Evolutionary conservation across 495 filamentous ascomycete species (phyloP).

Genomic region (Rostrohypoxylon terebratum): DNA sequence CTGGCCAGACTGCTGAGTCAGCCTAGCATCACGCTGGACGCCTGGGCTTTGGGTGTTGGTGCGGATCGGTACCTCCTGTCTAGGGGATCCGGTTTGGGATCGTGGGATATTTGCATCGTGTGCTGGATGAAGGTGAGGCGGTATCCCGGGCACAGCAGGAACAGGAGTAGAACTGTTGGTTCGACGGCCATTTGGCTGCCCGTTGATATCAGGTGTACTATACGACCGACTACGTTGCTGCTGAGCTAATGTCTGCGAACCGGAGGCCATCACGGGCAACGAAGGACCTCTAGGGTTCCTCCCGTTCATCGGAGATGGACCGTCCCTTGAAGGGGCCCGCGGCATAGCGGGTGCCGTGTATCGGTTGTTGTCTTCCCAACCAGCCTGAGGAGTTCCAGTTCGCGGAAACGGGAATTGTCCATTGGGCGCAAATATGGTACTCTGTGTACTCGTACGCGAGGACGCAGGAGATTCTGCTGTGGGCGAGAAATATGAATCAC

Average conservation of each 20-base stretch:
- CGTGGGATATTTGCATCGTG: slow-evolving; percentile 65
- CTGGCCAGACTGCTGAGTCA: slow-evolving; percentile 49
- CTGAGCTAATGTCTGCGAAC: slow-evolving; percentile 63
- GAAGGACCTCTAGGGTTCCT: slow-evolving; percentile 81
- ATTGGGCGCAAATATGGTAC: slow-evolving; percentile 70
- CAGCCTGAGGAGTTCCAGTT: slow-evolving; percentile 71
- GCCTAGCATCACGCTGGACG: slow-evolving; percentile 55
- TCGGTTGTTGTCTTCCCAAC: slow-evolving; percentile 72
- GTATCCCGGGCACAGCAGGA: slow-evolving; percentile 68
- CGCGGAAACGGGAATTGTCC: slow-evolving; percentile 80
- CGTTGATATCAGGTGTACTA: slow-evolving; percentile 72
- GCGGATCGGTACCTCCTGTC: slow-evolving; percentile 62
- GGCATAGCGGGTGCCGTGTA: slow-evolving; percentile 90
- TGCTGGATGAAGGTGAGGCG: slow-evolving; percentile 67
- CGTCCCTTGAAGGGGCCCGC: slow-evolving; percentile 82
- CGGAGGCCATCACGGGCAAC: slow-evolving; percentile 77
- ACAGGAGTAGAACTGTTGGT: slow-evolving; percentile 54
- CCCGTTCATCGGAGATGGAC: slow-evolving; percentile 70
- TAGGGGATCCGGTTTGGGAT: slow-evolving; percentile 65
- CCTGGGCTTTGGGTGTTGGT: slow-evolving; percentile 66
- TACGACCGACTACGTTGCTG: slow-evolving; percentile 70
- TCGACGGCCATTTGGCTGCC: slow-evolving; percentile 54
- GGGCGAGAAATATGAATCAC: slow-evolving; percentile 93
- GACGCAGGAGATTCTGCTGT: slow-evolving; percentile 84
- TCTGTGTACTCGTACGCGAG: slow-evolving; percentile 76